Evolutionary conservation across 2,329 filamentous ascomycete species (phyloP), one percentile per base, ranked within the genome.

Genomic region (Phyllosticta capitalensis): DNA sequence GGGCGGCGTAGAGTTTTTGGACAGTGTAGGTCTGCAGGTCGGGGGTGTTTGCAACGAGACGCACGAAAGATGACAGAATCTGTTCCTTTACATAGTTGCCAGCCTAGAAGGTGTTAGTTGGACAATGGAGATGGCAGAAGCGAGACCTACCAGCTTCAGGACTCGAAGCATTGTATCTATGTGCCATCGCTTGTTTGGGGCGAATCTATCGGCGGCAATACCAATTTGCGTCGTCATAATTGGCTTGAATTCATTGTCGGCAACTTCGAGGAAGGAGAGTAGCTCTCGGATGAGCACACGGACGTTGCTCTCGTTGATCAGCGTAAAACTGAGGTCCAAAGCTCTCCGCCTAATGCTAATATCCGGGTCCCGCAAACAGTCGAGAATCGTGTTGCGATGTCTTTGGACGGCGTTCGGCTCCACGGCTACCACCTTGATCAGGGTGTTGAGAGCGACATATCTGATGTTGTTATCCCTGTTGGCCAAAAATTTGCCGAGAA

Each of bases 391-490:
- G 76, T 97, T 99, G 59, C 95, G 85, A 74, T 99, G 94, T 70
- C 94, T 83, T 73, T 99, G 94, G 1, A 99, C 94, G 3, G 94
- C 94, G 71, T 97, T 97, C 14, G 94, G 94, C 72, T 99, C 94
- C 54, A 99, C 92, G 3, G 94, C 94, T 53, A 99, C 94, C 19
- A 99, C 94, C 75, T 96, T 97, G 76, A 96, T 95, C 55, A 99
- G 79, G 0, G 94, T 99, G 75, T 99, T 99, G 56, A 99, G 80
- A 19, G 94, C 94, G 56, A 99, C 94, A 70, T 99, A 99, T 73
- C 94, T 88, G 68, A 99, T 99, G 71, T 99, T 99, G 80, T 99
- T 99, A 75, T 99, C 94, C 67, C 92, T 87, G 78, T 99, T 99
- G n/a, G 92, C 87, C 63, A 99, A 77, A 76, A 99, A 99, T 72